These are phyloP conservation scores for Backusella liffmaniae DNA, from an alignment of 192 early-diverging fungal species.

Conservation along the genomic window DNA sequence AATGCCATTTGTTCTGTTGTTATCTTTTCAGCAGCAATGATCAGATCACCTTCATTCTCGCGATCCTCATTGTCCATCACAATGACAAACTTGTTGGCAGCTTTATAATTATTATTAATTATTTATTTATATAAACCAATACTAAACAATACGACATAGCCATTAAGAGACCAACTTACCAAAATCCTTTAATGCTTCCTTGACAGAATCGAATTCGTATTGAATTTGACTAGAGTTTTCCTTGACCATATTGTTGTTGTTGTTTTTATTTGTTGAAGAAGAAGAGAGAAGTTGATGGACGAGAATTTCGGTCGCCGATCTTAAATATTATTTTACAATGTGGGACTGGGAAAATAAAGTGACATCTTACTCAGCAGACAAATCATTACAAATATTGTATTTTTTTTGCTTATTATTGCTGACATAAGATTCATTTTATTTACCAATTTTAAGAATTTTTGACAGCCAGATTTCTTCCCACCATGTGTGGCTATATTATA, in stretches of 20 bases:
- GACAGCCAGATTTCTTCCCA: slow-evolving; percentile 4
- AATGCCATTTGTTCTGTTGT: slow-evolving; percentile 95
- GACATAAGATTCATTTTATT: background rate
- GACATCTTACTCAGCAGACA: slow-evolving; percentile 4
- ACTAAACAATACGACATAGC: background rate
- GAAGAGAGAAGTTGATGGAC: background rate
- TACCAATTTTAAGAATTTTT: background rate
- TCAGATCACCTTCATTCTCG: slow-evolving; percentile 99
- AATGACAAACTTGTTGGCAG: slow-evolving; percentile 82
- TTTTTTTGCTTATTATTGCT: slow-evolving; percentile 5
- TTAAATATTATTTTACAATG: background rate
- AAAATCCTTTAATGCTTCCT: slow-evolving; percentile 64
- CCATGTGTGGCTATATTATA: background rate
- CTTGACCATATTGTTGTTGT: background rate
- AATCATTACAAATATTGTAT: background rate
- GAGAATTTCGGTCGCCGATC: background rate
- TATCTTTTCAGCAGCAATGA: slow-evolving; percentile 93
- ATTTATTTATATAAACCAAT: background rate
- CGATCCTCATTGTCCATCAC: slow-evolving; percentile 98
- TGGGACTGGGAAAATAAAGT: background rate
- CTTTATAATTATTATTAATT: slow-evolving; percentile 29
- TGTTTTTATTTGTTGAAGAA: background rate
- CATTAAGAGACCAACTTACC: slow-evolving; percentile 38
- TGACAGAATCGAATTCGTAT: slow-evolving; percentile 29
- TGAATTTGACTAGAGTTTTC: background rate